Evolutionary conservation across 129 eudicot species (phyloP).

Genomic region (carrot (Daucus carota)): DNA sequence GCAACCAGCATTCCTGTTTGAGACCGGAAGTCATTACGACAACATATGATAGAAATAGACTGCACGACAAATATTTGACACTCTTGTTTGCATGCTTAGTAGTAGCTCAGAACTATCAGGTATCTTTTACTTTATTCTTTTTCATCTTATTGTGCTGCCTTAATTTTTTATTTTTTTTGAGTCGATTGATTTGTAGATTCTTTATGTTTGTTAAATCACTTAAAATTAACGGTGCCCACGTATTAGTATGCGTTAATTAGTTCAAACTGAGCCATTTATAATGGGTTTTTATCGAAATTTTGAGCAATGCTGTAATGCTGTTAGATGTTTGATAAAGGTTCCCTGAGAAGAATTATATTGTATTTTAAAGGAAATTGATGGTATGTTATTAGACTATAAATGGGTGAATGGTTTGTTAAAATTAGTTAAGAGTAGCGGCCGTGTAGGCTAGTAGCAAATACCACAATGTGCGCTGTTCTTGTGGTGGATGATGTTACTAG

Average conservation of each 20-base stretch:
- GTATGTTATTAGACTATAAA: not conserved
- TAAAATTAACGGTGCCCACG: not conserved
- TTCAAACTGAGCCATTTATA: not conserved
- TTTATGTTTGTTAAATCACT: not conserved
- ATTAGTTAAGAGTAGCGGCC: no score
- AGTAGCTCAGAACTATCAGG: no score
- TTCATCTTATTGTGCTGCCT: no score
- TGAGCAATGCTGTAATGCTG: not conserved
- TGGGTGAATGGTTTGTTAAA: not conserved
- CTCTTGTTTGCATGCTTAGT: no score
- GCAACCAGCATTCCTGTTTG: no score
- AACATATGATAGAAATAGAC: no score
- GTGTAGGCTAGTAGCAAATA: no score
- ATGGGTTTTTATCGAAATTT: not conserved
- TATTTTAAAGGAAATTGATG: not conserved
- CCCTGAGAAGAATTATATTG: not conserved
- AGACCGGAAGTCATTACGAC: no score
- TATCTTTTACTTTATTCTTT: no score
- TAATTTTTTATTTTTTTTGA: no score
- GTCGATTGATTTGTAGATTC: not conserved
- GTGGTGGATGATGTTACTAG: not conserved
- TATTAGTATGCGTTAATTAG: not conserved
- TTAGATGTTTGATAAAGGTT: not conserved
- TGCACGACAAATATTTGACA: no score
- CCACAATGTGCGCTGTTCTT: not conserved